Evolutionary conservation across 2,329 filamentous ascomycete species (phyloP).

Genomic region (Talaromyces pinophilus): DNA sequence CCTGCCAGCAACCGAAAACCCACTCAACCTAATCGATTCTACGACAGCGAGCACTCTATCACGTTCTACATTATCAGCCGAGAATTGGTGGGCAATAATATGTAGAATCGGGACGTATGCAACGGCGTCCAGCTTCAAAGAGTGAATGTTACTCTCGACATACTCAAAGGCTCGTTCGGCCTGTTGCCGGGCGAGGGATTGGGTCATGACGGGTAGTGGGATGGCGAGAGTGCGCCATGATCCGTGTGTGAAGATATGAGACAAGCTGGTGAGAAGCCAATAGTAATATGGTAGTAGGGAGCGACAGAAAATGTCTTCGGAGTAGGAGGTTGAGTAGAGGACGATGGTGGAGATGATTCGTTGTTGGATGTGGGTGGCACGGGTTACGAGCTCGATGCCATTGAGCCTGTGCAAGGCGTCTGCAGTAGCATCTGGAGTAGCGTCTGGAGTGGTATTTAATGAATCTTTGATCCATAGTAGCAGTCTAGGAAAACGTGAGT

Average conservation of each 20-base stretch:
- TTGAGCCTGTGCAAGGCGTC: background rate
- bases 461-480: background rate
- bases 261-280: conserved; percentile 1
- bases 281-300: conserved; percentile 1
- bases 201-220: conserved; percentile 2
- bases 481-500: background rate
- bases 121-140: background rate
- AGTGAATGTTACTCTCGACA: background rate
- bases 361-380: background rate
- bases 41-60: background rate
- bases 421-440: too few relatives aligned
- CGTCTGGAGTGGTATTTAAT: background rate
- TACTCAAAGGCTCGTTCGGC: background rate
- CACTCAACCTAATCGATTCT: background rate
- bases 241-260: background rate
- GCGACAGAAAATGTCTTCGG: conserved; percentile 3
- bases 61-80: background rate
- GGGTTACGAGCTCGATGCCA: background rate
- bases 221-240: background rate
- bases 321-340: background rate
- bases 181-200: conserved; percentile 1
- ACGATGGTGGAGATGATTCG: conserved; percentile 4
- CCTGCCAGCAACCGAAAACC: background rate
- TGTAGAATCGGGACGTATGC: background rate
- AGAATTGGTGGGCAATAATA: background rate